Conservation (phyloP, 805 yeast species). For the Candida awuae region DNA sequence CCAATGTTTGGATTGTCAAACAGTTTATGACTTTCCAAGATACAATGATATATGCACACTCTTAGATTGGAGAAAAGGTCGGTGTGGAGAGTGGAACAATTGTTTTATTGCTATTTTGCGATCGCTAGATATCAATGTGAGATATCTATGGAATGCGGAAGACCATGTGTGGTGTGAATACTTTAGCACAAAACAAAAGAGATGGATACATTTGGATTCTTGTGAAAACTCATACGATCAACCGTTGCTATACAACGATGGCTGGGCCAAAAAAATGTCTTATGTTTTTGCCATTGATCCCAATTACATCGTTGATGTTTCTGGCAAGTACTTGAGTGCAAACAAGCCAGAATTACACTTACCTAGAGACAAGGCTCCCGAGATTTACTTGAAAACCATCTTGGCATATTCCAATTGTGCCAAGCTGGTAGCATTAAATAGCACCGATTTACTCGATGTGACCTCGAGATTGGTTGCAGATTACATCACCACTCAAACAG, state of each 20-base stretch:
- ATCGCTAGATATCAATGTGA: conserved; percentile 53
- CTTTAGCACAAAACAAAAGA: conserved; percentile 46
- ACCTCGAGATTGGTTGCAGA: conserved; percentile 11
- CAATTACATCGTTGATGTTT: conserved; percentile 60
- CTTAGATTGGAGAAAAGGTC: conserved; percentile 55
- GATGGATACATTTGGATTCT: conserved; percentile 87
- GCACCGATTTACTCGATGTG: neutral
- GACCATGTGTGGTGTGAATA: conserved; percentile 97
- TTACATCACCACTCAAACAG: neutral
- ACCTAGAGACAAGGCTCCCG: conserved; percentile 40
- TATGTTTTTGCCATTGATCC: conserved; percentile 66
- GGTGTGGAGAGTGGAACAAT: conserved; percentile 96
- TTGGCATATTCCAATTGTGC: conserved; percentile 31
- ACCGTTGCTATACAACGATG: conserved; percentile 66
- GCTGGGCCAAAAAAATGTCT: conserved; percentile 95
- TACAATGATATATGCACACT: conserved; percentile 61
- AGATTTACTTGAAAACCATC: conserved; percentile 30
- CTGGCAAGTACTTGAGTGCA: conserved; percentile 51
- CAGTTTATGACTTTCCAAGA: conserved; percentile 57
- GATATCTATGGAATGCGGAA: conserved; percentile 83
- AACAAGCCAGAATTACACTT: conserved; percentile 29
- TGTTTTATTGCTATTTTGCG: conserved; percentile 65
- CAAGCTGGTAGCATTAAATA: neutral
- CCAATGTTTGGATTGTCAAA: conserved; percentile 45
- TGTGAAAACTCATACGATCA: conserved; percentile 84